phyloP scores from a whole-genome alignment of 2,329 filamentous ascomycete genomes.

The Aspergillus felis region DNA sequence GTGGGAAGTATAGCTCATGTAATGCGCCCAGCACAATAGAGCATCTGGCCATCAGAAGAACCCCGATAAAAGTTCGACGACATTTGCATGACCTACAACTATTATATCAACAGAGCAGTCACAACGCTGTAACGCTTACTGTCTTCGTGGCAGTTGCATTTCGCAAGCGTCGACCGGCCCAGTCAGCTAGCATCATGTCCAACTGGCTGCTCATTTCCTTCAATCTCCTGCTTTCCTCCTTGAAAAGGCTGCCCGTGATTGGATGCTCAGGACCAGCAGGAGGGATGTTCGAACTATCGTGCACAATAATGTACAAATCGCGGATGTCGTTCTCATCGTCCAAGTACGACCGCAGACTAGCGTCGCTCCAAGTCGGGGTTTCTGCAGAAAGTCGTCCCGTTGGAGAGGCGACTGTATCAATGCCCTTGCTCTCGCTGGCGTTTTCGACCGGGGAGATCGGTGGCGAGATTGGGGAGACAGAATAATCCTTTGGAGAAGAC shows the following conservation, averaged over 20 bases:
- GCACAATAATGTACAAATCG: constrained; percentile 85
- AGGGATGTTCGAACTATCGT: constrained; percentile 81
- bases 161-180: constrained; percentile 54
- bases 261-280: constrained; percentile 83
- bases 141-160: constrained; percentile 16
- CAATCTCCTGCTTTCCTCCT: constrained; percentile 79
- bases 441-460: constrained; percentile 49
- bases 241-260: constrained; percentile 73
- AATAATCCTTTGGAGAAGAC: constrained; percentile 65
- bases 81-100: not conserved
- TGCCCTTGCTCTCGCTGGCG: constrained; percentile 24
- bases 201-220: constrained; percentile 86
- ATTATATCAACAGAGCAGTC: constrained; percentile 1
- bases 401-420: constrained; percentile 46
- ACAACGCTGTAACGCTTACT: constrained; percentile 3
- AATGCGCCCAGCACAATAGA: constrained; percentile 21
- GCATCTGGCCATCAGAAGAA: constrained; percentile 7
- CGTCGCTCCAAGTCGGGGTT: constrained; percentile 77
- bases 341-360: constrained; percentile 80
- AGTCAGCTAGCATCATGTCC: constrained; percentile 80
- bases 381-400: constrained; percentile 54
- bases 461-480: constrained; percentile 57
- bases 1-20: constrained; percentile 2
- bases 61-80: not conserved
- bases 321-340: constrained; percentile 85